Percentiles rank a stretch among this genome's conserved stretches.
Evolutionary conservation across 2,329 filamentous ascomycete species (phyloP).

Genomic region (Neonectria magnoliae): DNA sequence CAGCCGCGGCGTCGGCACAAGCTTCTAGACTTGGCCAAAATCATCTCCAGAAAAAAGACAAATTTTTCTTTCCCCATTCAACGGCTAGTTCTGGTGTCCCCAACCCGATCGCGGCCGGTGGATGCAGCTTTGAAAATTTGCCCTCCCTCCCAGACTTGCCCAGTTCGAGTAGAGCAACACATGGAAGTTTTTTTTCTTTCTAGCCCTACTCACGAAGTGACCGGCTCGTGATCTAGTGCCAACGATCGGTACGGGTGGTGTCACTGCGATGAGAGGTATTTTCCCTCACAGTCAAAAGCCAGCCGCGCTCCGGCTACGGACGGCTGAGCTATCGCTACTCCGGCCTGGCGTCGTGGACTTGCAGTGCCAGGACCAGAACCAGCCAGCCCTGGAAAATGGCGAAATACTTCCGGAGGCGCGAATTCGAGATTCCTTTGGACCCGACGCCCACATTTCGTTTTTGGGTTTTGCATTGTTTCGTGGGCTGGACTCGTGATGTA

Average conservation of each 20-base stretch:
- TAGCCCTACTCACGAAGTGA: background rate
- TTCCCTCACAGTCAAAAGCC: background rate
- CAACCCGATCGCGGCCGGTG: slow-evolving; percentile 18
- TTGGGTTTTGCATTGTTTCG: background rate
- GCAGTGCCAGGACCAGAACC: background rate
- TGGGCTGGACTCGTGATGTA: slow-evolving; percentile 10
- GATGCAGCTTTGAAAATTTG: slow-evolving; percentile 7
- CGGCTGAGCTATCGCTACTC: slow-evolving; percentile 12
- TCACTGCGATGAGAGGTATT: background rate
- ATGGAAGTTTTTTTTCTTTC: slow-evolving; percentile 6
- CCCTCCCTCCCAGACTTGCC: slow-evolving; percentile 9
- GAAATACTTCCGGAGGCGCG: slow-evolving; percentile 14
- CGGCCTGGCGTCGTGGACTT: slow-evolving; percentile 9
- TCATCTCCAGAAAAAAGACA: background rate
- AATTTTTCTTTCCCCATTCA: background rate
- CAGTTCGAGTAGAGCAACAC: background rate
- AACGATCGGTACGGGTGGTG: background rate
- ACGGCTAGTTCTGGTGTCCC: slow-evolving; percentile 1
- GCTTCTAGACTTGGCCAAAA: background rate
- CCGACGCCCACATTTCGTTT: background rate
- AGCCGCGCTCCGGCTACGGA: slow-evolving; percentile 28
- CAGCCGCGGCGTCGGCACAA: background rate
- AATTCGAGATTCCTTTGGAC: slow-evolving; percentile 13
- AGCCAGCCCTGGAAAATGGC: background rate
- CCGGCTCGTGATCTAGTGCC: background rate